Evolutionary conservation across 208 protist species (phyloP).

Genomic region (Naegleria fowleri): DNA sequence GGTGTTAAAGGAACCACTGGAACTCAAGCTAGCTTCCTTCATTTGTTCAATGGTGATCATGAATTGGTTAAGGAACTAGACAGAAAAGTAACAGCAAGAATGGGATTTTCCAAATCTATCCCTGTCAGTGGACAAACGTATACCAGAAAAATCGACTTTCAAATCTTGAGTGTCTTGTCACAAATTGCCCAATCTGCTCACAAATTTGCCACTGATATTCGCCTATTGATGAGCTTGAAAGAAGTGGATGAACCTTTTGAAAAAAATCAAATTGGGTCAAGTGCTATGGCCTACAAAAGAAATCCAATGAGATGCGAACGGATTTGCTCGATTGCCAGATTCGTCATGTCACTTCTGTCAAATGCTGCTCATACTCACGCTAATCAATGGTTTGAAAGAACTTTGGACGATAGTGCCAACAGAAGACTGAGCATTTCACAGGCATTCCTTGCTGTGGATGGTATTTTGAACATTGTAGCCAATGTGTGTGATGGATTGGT

Average conservation of each 20-base stretch:
- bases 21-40: slow-evolving; percentile 53
- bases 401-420: slow-evolving; percentile 52
- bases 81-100: slow-evolving; percentile 41
- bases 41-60: slow-evolving; percentile 52
- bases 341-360: slow-evolving; percentile 42
- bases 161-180: slow-evolving; percentile 38
- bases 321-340: slow-evolving; percentile 48
- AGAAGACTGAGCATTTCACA: slow-evolving; percentile 41
- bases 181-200: slow-evolving; percentile 43
- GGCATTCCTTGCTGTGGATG: background rate
- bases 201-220: slow-evolving; percentile 58
- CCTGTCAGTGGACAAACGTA: slow-evolving; percentile 58
- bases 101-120: slow-evolving; percentile 44
- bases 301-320: slow-evolving; percentile 63
- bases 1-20: slow-evolving; percentile 56
- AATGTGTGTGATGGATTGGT: slow-evolving; percentile 53
- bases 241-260: slow-evolving; percentile 61
- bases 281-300: slow-evolving; percentile 62
- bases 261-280: slow-evolving; percentile 55
- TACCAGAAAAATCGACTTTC: slow-evolving; percentile 45
- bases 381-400: slow-evolving; percentile 63
- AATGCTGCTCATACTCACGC: slow-evolving; percentile 42
- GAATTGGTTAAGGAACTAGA: slow-evolving; percentile 43
- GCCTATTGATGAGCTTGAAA: slow-evolving; percentile 51
- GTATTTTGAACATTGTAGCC: slow-evolving; percentile 29